These are phyloP conservation scores for Solanum dulcamara DNA, from an alignment of 257 asterid species.

Conservation along the genomic window DNA sequence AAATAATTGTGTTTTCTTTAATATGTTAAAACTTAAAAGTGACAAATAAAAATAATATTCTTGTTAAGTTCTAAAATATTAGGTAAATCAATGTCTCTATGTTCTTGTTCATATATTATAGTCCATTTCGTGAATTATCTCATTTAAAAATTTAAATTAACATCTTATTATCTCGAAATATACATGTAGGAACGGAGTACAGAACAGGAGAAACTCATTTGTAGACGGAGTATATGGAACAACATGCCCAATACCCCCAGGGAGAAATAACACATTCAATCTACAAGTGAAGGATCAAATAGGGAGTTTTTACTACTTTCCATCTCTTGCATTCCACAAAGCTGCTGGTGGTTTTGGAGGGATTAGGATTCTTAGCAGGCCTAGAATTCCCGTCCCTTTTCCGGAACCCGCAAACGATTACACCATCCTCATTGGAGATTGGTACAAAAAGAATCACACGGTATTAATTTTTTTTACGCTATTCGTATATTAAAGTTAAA, in stretches of 20 bases:
- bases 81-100: not conserved
- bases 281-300: conserved; percentile 96
- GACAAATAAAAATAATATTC: too few relatives aligned
- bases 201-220: conserved; percentile 73
- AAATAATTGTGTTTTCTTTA: not conserved
- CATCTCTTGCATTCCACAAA: conserved; percentile 81
- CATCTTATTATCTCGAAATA: not conserved
- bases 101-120: not conserved
- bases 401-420: conserved; percentile 58
- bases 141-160: not conserved
- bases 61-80: not conserved
- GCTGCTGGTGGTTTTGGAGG: conserved; percentile 96
- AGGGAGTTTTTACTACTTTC: conserved; percentile 84
- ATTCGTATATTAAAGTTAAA: not conserved
- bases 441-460: conserved; percentile 80
- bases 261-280: conserved; percentile 70
- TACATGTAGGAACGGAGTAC: conserved; percentile 67
- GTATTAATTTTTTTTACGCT: not conserved
- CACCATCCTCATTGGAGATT: conserved; percentile 66
- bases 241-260: conserved; percentile 94
- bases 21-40: too few relatives aligned
- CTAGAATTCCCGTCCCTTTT: conserved; percentile 82
- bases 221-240: conserved; percentile 95
- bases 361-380: conserved; percentile 74
- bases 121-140: not conserved